A percentile compares a stretch with the other conserved stretches of the same genome.
phyloP scores from a whole-genome alignment of 2,329 filamentous ascomycete species.

The Parastagonospora nodorum region DNA sequence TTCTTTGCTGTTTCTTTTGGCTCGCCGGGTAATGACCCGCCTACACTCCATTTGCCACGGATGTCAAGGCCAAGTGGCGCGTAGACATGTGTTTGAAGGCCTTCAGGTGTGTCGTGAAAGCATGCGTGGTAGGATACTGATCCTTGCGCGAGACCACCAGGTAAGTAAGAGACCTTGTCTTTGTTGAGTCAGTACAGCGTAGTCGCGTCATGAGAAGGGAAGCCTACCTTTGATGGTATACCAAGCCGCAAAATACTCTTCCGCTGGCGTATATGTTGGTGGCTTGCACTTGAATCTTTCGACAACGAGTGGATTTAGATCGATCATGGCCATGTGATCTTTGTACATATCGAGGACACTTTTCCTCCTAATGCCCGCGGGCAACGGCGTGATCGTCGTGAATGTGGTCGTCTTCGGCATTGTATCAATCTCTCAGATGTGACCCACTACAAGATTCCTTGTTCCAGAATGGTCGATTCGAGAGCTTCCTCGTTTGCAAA shows the following conservation, averaged over 20 bases:
- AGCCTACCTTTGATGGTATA: slow-evolving; percentile 58
- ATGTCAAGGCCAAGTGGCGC: slow-evolving; percentile 83
- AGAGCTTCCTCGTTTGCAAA: slow-evolving; percentile 5
- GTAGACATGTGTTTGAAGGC: slow-evolving; percentile 82
- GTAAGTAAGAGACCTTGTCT: slow-evolving; percentile 77
- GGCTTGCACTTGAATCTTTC: slow-evolving; percentile 71
- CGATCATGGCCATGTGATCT: slow-evolving; percentile 81
- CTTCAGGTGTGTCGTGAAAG: slow-evolving; percentile 74
- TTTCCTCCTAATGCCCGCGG: slow-evolving; percentile 68
- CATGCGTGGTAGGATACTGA: slow-evolving; percentile 79
- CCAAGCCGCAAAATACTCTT: slow-evolving; percentile 77
- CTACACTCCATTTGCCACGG: slow-evolving; percentile 76
- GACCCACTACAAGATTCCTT: neutral
- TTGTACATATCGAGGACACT: slow-evolving; percentile 77
- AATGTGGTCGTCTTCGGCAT: slow-evolving; percentile 76
- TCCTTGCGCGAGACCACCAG: slow-evolving; percentile 66
- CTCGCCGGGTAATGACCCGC: slow-evolving; percentile 74
- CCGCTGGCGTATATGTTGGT: slow-evolving; percentile 67
- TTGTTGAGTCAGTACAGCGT: slow-evolving; percentile 8
- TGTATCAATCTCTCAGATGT: slow-evolving; percentile 21
- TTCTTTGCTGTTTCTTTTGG: slow-evolving; percentile 68
- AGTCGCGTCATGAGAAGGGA: neutral
- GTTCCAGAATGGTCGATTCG: slow-evolving; percentile 7
- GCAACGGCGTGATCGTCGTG: slow-evolving; percentile 80
- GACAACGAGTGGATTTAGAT: slow-evolving; percentile 82